Evolutionary conservation across 2,329 filamentous ascomycete species (phyloP), one percentile per base, ranked within the genome.

Genomic region (Aspergillus ochraceoroseus): DNA sequence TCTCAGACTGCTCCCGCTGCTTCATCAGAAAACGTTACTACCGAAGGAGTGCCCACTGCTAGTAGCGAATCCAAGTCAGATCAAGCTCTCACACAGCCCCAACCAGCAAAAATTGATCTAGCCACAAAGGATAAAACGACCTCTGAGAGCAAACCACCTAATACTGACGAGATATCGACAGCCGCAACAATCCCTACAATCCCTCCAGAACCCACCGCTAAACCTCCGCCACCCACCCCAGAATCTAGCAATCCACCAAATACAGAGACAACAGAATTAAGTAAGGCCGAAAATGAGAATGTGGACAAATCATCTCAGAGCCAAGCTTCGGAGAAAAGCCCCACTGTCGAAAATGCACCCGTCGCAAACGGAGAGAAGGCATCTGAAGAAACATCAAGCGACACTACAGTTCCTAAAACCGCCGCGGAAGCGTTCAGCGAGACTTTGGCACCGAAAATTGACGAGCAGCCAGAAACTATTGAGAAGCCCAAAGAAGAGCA

Each of bases 61-160:
- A n/a, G n/a, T n/a, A 45, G 11, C n/a, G 41, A 43, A 18, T n/a
- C 31, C 12, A 49, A 46, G 22, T 43, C 23, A 23, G 43, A 43
- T 23, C 31, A 43, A 31, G 38, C 39, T 12, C 4, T 28, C 27
- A 7, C 29, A 12, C 35, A 40, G 28, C 35, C n/a, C 5, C 32
- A 44, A 20, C 38, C 43, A 40, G 28, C 26, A 23, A 11, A 15
- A 9, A 23, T 26, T n/a, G 27, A 40, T 13, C n/a, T 36, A 9
- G 8, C 13, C n/a, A 25, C 44, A 14, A 27, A 34, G 17, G 13
- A 18, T n/a, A 31, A 30, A 5, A 15, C 30, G 9, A 36, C 25
- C 33, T 18, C 30, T 6, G 35, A 47, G 32, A 28, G 13, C 40
- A 41, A 27, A 29, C 32, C 27, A 2, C 12, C 38, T 20, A 22